A percentile compares a stretch with the other conserved stretches of the same genome.
phyloP scores from a whole-genome alignment of 1,284 basidiomycete genomes.

The Sutorius eximius region DNA sequence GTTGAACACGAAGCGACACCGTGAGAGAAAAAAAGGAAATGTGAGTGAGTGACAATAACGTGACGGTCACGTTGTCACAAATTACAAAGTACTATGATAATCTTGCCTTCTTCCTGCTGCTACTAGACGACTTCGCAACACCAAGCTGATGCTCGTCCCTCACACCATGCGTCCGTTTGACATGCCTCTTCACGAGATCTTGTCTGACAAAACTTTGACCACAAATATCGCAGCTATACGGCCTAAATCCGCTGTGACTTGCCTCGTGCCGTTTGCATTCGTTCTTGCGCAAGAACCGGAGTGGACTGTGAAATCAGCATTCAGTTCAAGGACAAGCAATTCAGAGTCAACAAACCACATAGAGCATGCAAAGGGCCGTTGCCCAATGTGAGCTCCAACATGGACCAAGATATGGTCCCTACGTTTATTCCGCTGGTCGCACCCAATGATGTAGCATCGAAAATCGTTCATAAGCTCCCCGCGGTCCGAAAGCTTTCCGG shows the following conservation, averaged over 20 bases:
- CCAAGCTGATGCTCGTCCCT: conserved; percentile 28
- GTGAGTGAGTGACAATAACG: conserved; percentile 24
- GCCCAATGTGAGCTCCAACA: conserved; percentile 66
- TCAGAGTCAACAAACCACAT: conserved; percentile 48
- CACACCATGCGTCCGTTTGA: conserved; percentile 52
- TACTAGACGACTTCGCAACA: conserved; percentile 16
- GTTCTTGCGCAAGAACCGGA: conserved; percentile 67
- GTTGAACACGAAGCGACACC: conserved; percentile 10
- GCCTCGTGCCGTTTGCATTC: conserved; percentile 72
- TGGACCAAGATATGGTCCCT: conserved; percentile 72
- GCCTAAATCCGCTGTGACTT: conserved; percentile 57
- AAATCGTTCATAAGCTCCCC: conserved; percentile 61
- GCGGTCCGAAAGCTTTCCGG: conserved; percentile 56
- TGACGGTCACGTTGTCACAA: conserved; percentile 10
- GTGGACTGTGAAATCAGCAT: conserved; percentile 39
- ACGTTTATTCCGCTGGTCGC: conserved; percentile 63
- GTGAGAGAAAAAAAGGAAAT: conserved; percentile 1
- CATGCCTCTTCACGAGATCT: conserved; percentile 62
- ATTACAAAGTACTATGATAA: conserved; percentile 7
- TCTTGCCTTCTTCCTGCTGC: conserved; percentile 19
- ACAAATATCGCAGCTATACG: conserved; percentile 57
- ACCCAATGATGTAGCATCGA: conserved; percentile 63
- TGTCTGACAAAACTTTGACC: conserved; percentile 58
- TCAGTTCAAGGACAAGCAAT: conserved; percentile 4
- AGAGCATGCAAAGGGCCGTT: conserved; percentile 60